A percentile compares a stretch with the other conserved stretches of the same genome.
Conservation (phyloP, 2,329 filamentous ascomycete genomes). For the Amylocarpus encephaloides region DNA sequence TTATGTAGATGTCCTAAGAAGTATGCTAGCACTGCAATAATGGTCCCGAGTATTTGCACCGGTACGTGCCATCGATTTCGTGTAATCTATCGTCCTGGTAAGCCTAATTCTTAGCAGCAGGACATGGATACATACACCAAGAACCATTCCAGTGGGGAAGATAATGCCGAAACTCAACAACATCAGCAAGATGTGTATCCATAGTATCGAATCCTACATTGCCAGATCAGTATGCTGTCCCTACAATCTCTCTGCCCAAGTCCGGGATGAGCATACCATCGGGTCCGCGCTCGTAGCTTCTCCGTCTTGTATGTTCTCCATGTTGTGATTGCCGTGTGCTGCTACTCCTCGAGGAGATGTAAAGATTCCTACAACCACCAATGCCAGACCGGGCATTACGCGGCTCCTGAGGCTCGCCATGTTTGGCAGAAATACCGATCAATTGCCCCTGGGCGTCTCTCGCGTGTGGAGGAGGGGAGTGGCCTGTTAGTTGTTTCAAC, state of each 20-base stretch:
- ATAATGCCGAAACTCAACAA: conserved; percentile 83
- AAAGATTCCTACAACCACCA: conserved; percentile 7
- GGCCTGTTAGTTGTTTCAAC: conserved; percentile 1
- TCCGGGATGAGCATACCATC: conserved; percentile 46
- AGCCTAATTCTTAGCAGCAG: conserved; percentile 2
- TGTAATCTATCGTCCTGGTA: conserved; percentile 55
- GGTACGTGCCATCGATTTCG: conserved; percentile 94
- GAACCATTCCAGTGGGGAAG: conserved; percentile 91
- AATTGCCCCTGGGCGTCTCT: neutral
- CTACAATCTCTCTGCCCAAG: neutral
- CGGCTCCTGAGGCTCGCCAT: conserved; percentile 14
- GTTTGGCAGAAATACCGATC: neutral
- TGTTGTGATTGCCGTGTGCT: conserved; percentile 41
- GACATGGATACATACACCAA: conserved; percentile 59
- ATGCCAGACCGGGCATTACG: conserved; percentile 8
- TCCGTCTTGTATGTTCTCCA: conserved; percentile 59
- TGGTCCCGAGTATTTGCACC: conserved; percentile 67
- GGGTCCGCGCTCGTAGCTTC: conserved; percentile 65
- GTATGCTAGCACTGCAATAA: conserved; percentile 76
- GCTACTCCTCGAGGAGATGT: conserved; percentile 14
- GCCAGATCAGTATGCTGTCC: conserved; percentile 30
- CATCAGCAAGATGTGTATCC: conserved; percentile 89
- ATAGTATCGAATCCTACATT: conserved; percentile 72
- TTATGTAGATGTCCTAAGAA: conserved; percentile 87
- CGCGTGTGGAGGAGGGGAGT: neutral